Conservation (phyloP, 2,329 filamentous ascomycete species). For the Fusarium acutatum region DNA sequence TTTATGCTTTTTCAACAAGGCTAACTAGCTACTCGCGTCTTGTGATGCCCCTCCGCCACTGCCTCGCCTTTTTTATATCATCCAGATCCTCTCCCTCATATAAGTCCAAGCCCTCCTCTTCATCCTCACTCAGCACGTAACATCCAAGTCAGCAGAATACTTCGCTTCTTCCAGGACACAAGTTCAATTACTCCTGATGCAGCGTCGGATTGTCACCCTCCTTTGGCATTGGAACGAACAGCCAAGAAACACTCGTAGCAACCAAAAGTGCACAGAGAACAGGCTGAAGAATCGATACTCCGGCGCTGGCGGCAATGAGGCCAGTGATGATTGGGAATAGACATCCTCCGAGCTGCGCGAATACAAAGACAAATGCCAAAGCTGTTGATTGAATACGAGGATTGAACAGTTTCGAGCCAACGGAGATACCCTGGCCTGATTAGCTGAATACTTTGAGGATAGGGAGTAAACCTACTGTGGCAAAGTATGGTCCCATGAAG, state of each 20-base stretch:
- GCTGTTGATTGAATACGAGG: constrained; percentile 48
- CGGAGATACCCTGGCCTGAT: constrained; percentile 57
- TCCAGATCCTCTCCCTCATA: neutral
- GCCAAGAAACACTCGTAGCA: constrained; percentile 57
- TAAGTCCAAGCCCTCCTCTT: neutral
- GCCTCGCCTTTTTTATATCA: neutral
- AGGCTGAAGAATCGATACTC: constrained; percentile 60
- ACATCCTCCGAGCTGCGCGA: constrained; percentile 64
- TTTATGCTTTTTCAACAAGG: neutral
- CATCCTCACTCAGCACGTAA: neutral
- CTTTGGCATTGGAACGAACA: constrained; percentile 53
- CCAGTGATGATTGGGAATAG: constrained; percentile 66
- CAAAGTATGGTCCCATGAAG: constrained; percentile 67
- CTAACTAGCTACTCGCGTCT: neutral
- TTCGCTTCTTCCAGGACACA: neutral
- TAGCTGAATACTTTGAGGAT: neutral
- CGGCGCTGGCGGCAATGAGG: constrained; percentile 54
- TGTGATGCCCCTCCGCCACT: neutral
- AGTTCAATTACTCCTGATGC: constrained; percentile 44
- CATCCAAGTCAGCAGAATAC: neutral
- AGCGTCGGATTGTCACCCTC: constrained; percentile 41
- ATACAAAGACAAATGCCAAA: constrained; percentile 62
- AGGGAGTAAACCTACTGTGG: constrained; percentile 52
- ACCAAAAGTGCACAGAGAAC: constrained; percentile 58
- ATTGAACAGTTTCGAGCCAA: constrained; percentile 61